Conservation (phyloP, 305 asterid species). For the Salvia sclarea region DNA sequence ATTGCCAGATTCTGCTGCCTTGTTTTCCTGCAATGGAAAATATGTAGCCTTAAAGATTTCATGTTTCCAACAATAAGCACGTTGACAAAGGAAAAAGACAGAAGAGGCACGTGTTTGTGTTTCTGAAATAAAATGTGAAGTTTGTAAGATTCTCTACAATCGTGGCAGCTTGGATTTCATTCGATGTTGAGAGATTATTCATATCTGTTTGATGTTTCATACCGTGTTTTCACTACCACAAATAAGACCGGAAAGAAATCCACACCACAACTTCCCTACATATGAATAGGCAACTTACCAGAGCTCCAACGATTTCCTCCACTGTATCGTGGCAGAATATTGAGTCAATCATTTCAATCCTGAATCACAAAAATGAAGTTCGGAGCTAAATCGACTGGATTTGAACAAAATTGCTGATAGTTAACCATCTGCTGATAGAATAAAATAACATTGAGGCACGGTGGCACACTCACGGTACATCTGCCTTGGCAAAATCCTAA, state of each 20-base stretch:
- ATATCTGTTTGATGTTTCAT: slow-evolving; percentile 1
- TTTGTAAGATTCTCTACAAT: neutral
- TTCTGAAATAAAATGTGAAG: neutral
- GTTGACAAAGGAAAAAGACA: neutral
- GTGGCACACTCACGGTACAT: too few species aligned
- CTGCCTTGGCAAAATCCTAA: too few species aligned
- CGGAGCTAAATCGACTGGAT: slow-evolving; percentile 10
- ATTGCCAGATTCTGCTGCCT: slow-evolving; percentile 52
- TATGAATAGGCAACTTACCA: slow-evolving; percentile 54
- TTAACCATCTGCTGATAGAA: neutral
- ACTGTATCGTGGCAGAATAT: slow-evolving; percentile 72
- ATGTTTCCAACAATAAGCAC: neutral
- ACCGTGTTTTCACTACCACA: slow-evolving; percentile 14
- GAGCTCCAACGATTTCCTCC: slow-evolving; percentile 87
- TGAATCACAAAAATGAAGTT: slow-evolving; percentile 38
- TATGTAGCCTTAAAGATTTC: neutral
- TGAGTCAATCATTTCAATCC: slow-evolving; percentile 74
- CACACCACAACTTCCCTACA: neutral
- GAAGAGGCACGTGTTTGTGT: neutral
- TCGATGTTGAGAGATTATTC: neutral
- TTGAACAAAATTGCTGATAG: neutral
- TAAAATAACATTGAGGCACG: neutral
- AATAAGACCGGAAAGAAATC: slow-evolving; percentile 15
- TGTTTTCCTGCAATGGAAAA: slow-evolving; percentile 48
- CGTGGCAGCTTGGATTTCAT: neutral